Conservation (phyloP, 768 basidiomycete genomes). For the Pilatotrama ljubarskyi region DNA sequence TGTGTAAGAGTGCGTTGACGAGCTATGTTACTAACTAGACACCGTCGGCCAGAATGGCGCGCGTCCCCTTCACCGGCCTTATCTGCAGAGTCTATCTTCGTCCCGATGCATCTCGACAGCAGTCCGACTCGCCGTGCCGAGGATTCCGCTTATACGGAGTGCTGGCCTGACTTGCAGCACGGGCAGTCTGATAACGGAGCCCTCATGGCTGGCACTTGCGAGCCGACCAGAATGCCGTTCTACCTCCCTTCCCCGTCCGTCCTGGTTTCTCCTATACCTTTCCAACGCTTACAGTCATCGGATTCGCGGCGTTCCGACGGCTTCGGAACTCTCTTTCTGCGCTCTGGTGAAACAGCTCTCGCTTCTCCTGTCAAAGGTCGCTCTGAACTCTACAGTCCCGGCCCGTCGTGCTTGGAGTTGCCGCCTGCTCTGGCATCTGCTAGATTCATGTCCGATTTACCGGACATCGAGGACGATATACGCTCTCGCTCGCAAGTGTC, state of each 20-base stretch:
- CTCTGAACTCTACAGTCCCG: neutral
- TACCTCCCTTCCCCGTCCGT: neutral
- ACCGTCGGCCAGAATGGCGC: neutral
- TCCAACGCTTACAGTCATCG: neutral
- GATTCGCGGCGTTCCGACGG: neutral
- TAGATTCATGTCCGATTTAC: constrained; percentile 6
- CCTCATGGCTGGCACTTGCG: neutral
- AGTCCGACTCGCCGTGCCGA: constrained; percentile 5
- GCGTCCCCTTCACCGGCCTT: neutral
- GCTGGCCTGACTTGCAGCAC: neutral
- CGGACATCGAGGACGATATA: neutral
- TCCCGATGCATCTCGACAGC: constrained; percentile 22
- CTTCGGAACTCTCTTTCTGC: neutral
- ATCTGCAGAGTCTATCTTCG: neutral
- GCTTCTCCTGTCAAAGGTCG: neutral
- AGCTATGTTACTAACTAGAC: neutral
- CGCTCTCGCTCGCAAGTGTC: neutral
- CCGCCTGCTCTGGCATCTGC: neutral
- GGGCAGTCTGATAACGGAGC: neutral
- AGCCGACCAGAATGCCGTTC: constrained; percentile 13
- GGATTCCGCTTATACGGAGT: constrained; percentile 7
- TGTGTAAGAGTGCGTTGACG: neutral
- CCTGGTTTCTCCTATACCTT: neutral
- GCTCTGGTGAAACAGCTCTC: too few species aligned
- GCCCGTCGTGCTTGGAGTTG: neutral